These are phyloP conservation scores for Globisporangium lucens DNA, from an alignment of 352 stramenopile genomes.

Conservation along the genomic window DNA sequence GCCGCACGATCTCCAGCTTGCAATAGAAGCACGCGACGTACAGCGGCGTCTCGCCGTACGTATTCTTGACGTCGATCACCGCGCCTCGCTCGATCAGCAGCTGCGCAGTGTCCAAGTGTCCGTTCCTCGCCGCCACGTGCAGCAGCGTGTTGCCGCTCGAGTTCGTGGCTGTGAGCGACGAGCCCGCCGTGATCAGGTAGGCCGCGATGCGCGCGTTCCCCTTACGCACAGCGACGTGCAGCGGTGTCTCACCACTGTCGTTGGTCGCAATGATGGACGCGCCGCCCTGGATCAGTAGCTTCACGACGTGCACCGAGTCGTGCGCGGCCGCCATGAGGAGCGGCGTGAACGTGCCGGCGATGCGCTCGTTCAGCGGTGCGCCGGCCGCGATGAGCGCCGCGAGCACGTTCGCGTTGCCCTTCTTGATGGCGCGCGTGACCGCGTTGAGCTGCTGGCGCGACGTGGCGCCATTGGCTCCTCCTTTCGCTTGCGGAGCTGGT, in stretches of 20 bases:
- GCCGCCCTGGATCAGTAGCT: constrained; percentile 41
- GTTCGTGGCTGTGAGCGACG: constrained; percentile 19
- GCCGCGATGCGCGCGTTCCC: constrained; percentile 20
- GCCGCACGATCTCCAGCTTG: constrained; percentile 62
- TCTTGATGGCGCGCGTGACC: constrained; percentile 3
- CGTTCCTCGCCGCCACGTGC: constrained; percentile 86
- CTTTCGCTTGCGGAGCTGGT: not conserved
- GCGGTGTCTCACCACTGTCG: constrained; percentile 17
- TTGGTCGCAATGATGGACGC: constrained; percentile 12
- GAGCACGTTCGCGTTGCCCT: not conserved
- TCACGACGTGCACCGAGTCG: constrained; percentile 70
- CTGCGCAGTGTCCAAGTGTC: constrained; percentile 73
- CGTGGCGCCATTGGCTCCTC: not conserved
- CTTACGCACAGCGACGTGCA: constrained; percentile 16
- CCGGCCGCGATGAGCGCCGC: constrained; percentile 14
- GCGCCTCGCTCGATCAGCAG: constrained; percentile 48
- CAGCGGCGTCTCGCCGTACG: constrained; percentile 22
- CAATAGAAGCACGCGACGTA: constrained; percentile 14
- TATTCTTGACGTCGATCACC: constrained; percentile 17
- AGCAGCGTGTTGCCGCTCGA: constrained; percentile 83
- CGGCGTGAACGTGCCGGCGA: constrained; percentile 59
- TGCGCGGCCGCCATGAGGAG: constrained; percentile 82
- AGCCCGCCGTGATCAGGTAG: constrained; percentile 21
- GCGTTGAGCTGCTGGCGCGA: constrained; percentile 3
- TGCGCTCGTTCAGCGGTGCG: constrained; percentile 9